Conservation (phyloP, 2,329 filamentous ascomycete species). For the Amauroascus verrucosus region DNA sequence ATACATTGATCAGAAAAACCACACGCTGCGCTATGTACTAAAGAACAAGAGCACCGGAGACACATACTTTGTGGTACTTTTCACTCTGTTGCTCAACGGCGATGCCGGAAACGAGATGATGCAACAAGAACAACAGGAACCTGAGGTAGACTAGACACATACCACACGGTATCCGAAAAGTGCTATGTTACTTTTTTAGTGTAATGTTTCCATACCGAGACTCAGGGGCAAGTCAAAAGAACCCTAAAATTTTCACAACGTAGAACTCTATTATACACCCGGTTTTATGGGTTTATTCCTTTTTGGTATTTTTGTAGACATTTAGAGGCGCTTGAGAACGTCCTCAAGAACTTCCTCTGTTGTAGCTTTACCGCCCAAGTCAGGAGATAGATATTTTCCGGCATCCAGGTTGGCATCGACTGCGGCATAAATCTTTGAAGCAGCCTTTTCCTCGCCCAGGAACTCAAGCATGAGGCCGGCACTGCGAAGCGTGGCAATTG, state of each 20-base stretch:
- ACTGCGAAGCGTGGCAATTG: constrained; percentile 85
- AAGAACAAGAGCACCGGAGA: constrained; percentile 66
- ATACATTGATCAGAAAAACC: constrained; percentile 55
- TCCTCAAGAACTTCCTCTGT: constrained; percentile 82
- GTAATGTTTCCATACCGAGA: neutral
- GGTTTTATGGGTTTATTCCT: neutral
- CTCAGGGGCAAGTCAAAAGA: neutral
- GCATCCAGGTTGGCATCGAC: constrained; percentile 85
- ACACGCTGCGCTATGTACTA: constrained; percentile 82
- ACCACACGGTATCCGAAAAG: neutral
- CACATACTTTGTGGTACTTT: constrained; percentile 70
- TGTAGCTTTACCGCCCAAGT: constrained; percentile 76
- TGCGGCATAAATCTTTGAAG: constrained; percentile 79
- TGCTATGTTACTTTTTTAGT: neutral
- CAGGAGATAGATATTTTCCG: constrained; percentile 71
- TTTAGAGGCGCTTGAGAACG: constrained; percentile 48
- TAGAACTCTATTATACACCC: neutral
- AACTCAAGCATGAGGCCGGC: constrained; percentile 96
- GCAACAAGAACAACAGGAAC: constrained; percentile 8
- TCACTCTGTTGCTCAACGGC: constrained; percentile 54
- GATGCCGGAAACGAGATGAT: constrained; percentile 15
- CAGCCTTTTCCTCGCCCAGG: constrained; percentile 73
- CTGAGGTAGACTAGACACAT: constrained; percentile 19
- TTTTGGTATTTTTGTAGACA: neutral
- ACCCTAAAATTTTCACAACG: neutral